phyloP scores from a whole-genome alignment of 306 rosid species.

The Sphenostylis stenocarpa region DNA sequence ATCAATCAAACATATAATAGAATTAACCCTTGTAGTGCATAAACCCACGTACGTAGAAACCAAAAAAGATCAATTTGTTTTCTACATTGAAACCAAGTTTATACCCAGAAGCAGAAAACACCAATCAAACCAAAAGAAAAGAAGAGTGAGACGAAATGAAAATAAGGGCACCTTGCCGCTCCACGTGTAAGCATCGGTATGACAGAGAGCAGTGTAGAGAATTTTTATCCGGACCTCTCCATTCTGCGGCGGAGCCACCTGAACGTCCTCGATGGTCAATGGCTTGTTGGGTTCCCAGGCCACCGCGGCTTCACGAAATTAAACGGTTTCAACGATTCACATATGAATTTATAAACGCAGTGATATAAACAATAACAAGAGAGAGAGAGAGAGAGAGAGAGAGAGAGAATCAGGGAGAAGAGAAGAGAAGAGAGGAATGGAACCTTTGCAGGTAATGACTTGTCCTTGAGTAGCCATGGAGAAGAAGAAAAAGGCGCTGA shows the following conservation, averaged over 20 bases:
- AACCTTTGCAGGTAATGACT: slow-evolving; percentile 95
- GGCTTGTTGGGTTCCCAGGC: slow-evolving; percentile 98
- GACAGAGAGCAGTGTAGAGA: slow-evolving; percentile 86
- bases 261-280: slow-evolving; percentile 74
- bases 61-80: neutral
- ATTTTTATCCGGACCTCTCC: slow-evolving; percentile 88
- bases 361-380: neutral
- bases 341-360: neutral
- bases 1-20: neutral
- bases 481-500: neutral
- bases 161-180: slow-evolving; percentile 71
- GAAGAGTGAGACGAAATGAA: neutral
- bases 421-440: neutral
- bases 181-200: slow-evolving; percentile 96
- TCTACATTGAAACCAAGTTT: neutral
- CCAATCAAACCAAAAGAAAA: neutral
- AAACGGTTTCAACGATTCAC: neutral
- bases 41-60: neutral
- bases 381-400: neutral
- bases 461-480: slow-evolving; percentile 88
- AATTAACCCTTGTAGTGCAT: neutral
- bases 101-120: slow-evolving; percentile 1
- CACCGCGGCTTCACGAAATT: slow-evolving; percentile 69
- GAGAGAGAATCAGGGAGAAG: neutral
- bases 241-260: slow-evolving; percentile 88